Evolutionary conservation across 1,139 yeast genomes (phyloP).

Genomic region (Oligophagozyma castellii): DNA sequence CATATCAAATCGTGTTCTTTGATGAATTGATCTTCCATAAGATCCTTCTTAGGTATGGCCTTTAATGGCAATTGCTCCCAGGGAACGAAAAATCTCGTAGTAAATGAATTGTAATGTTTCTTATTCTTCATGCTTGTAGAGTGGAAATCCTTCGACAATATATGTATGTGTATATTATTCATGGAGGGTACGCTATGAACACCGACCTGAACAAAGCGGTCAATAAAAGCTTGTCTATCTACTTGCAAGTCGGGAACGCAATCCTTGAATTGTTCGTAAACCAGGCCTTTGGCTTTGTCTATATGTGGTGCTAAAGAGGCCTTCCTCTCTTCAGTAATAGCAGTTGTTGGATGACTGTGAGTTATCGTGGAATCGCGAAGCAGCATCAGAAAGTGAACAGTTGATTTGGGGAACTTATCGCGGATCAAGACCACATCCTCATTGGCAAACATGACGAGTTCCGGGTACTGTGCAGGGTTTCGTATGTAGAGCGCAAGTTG

Average conservation of each 20-base stretch:
- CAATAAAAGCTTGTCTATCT: constrained; percentile 18
- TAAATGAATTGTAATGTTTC: constrained; percentile 62
- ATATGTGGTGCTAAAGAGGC: constrained; percentile 28
- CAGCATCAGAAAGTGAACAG: constrained; percentile 45
- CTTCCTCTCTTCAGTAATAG: constrained; percentile 30
- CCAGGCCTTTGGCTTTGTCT: constrained; percentile 30
- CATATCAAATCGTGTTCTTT: constrained; percentile 35
- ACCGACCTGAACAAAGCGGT: constrained; percentile 40
- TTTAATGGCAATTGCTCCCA: constrained; percentile 32
- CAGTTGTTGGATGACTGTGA: constrained; percentile 39
- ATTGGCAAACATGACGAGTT: constrained; percentile 31
- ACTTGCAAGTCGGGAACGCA: constrained; percentile 5
- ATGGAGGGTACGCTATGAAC: constrained; percentile 63
- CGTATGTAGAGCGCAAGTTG: constrained; percentile 26
- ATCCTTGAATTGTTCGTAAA: constrained; percentile 27
- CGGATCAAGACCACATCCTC: constrained; percentile 40
- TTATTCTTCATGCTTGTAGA: constrained; percentile 43
- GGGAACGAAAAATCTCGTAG: constrained; percentile 46
- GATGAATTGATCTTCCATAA: constrained; percentile 21
- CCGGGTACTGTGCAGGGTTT: constrained; percentile 24
- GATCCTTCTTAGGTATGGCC: constrained; percentile 9
- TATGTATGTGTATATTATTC: constrained; percentile 58
- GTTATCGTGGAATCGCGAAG: constrained; percentile 37
- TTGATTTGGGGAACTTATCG: constrained; percentile 54
- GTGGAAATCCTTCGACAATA: constrained; percentile 50